A percentile compares a stretch with the other conserved stretches of the same genome.
Evolutionary conservation across 345 rosid genomes (phyloP).

Genomic region (Hypericum perforatum): DNA sequence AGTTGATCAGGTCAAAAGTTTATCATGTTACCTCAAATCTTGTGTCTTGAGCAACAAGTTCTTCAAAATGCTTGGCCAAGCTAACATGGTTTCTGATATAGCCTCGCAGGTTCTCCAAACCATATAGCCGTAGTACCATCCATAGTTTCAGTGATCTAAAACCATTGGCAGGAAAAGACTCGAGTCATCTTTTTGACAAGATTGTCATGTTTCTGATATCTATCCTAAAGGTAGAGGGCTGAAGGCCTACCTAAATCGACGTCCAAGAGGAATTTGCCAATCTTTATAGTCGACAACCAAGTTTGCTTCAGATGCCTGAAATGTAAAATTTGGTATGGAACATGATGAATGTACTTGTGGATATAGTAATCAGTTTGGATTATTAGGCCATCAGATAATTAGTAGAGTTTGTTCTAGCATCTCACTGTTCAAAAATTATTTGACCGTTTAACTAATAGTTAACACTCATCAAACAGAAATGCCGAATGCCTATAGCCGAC

Average conservation of each 20-base stretch:
- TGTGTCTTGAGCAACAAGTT: constrained; percentile 44
- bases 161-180: not conserved
- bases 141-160: constrained; percentile 78
- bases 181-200: too few relatives aligned
- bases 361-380: too few relatives aligned
- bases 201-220: not conserved
- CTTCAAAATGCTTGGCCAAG: constrained; percentile 59
- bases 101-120: constrained; percentile 51
- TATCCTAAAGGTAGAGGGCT: constrained; percentile 7
- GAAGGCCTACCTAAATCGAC: constrained; percentile 67
- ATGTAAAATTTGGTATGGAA: not conserved
- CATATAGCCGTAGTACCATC: constrained; percentile 84
- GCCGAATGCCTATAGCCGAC: too few relatives aligned
- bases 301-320: constrained; percentile 71
- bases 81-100: constrained; percentile 73
- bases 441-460: too few relatives aligned
- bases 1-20: not conserved
- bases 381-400: too few relatives aligned
- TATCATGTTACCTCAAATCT: constrained; percentile 56
- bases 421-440: too few relatives aligned
- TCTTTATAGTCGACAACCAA: constrained; percentile 90
- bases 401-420: too few relatives aligned
- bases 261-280: constrained; percentile 95
- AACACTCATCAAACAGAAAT: too few relatives aligned
- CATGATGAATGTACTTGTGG: not conserved